Evolutionary conservation across 768 basidiomycete genomes (phyloP).

Genomic region (Rhizopogon vinicolor): DNA sequence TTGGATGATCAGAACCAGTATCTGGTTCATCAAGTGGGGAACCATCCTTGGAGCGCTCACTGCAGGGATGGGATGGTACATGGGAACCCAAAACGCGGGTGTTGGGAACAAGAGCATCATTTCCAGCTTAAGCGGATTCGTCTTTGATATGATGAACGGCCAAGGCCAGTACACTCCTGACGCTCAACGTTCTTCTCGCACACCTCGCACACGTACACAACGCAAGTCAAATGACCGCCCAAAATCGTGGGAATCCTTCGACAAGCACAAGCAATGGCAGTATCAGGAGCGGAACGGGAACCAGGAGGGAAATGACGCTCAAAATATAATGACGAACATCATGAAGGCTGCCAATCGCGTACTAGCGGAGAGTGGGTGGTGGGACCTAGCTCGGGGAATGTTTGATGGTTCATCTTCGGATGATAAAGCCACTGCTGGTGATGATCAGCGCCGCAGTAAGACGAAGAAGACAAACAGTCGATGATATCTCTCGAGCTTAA

Average conservation of each 20-base stretch:
- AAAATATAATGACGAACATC: slow-evolving; percentile 44
- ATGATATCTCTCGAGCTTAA: slow-evolving; percentile 6
- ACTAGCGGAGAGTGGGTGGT: slow-evolving; percentile 33
- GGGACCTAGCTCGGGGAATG: slow-evolving; percentile 28
- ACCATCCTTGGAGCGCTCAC: slow-evolving; percentile 48
- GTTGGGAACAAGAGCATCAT: slow-evolving; percentile 29
- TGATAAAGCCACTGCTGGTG: slow-evolving; percentile 6
- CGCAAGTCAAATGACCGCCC: slow-evolving; percentile 22
- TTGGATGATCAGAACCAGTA: slow-evolving; percentile 61
- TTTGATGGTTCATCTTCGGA: slow-evolving; percentile 14
- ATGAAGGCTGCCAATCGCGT: slow-evolving; percentile 27
- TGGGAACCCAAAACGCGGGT: slow-evolving; percentile 35
- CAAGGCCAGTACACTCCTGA: slow-evolving; percentile 26
- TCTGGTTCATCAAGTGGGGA: slow-evolving; percentile 81
- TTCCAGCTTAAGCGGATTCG: slow-evolving; percentile 33
- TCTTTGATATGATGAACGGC: slow-evolving; percentile 41
- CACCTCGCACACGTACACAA: slow-evolving; percentile 9
- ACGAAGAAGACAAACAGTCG: slow-evolving; percentile 9
- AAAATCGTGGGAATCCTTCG: slow-evolving; percentile 66
- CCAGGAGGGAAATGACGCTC: slow-evolving; percentile 30
- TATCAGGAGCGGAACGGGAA: slow-evolving; percentile 25
- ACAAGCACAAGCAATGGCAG: slow-evolving; percentile 57
- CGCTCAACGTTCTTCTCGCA: slow-evolving; percentile 14
- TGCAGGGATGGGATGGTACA: slow-evolving; percentile 52
- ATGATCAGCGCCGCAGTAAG: slow-evolving; percentile 2